Percentiles rank a stretch among this genome's conserved stretches.
Evolutionary conservation across 176 grass and related monocot genomes (phyloP).

Genomic region (Carex littledalei): DNA sequence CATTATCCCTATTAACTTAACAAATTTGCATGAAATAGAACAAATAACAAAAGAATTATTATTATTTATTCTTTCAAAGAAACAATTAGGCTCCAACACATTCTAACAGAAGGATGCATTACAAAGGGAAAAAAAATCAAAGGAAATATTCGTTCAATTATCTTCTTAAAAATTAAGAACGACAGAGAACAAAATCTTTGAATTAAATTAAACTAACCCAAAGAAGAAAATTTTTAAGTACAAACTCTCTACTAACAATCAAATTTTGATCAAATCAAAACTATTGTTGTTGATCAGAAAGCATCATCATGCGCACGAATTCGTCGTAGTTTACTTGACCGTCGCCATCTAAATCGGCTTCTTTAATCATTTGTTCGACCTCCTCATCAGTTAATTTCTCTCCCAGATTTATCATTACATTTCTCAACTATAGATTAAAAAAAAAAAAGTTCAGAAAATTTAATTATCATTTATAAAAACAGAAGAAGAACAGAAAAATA

Average conservation of each 20-base stretch:
- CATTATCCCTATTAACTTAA: no score
- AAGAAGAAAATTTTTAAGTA: neutral
- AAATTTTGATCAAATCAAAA: neutral
- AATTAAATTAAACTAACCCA: neutral
- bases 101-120: neutral
- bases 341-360: slow-evolving; percentile 71
- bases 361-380: slow-evolving; percentile 67
- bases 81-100: no score
- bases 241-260: neutral
- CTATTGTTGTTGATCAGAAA: slow-evolving; percentile 24
- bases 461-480: neutral
- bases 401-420: slow-evolving; percentile 71
- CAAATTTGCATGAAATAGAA: no score
- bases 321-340: slow-evolving; percentile 73
- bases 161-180: neutral
- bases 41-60: no score
- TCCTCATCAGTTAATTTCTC: slow-evolving; percentile 66
- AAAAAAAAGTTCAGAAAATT: neutral
- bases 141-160: neutral
- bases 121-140: neutral
- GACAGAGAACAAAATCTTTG: neutral
- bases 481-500: neutral
- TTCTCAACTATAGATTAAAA: slow-evolving; percentile 31
- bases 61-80: no score
- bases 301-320: slow-evolving; percentile 89